Percentiles rank a stretch among this genome's conserved stretches.
phyloP scores from a whole-genome alignment of 371 early-diverging fungal species.

The Mucor velutinosus region DNA sequence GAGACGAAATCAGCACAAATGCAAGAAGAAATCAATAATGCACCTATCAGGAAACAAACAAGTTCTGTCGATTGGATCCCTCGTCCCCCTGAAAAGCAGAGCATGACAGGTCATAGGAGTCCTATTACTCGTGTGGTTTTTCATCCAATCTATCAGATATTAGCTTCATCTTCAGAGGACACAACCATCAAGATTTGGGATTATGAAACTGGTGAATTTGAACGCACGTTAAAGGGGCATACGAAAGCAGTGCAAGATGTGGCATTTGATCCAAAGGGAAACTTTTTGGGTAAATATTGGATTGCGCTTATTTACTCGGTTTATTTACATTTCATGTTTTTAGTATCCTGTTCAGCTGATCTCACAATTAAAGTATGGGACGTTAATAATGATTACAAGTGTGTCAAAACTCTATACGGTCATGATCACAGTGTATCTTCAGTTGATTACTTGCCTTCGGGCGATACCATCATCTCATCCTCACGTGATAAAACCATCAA shows the following conservation, averaged over 20 bases:
- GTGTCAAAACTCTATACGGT: constrained; percentile 80
- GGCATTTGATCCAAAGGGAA: constrained; percentile 78
- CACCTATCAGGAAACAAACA: constrained; percentile 61
- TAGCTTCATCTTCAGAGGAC: constrained; percentile 89
- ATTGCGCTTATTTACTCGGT: background rate
- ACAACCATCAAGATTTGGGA: constrained; percentile 89
- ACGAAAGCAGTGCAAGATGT: constrained; percentile 88
- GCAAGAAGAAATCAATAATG: constrained; percentile 70
- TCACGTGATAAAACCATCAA: constrained; percentile 87
- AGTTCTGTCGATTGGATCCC: constrained; percentile 76
- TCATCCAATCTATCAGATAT: constrained; percentile 78
- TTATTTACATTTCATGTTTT: background rate
- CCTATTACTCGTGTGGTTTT: constrained; percentile 83
- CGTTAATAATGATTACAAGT: constrained; percentile 77
- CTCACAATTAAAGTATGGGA: constrained; percentile 90
- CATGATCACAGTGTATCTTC: constrained; percentile 90
- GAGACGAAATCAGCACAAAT: constrained; percentile 74
- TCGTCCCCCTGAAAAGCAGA: constrained; percentile 67
- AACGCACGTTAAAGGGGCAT: constrained; percentile 87
- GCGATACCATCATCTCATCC: constrained; percentile 77
- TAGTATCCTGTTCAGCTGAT: constrained; percentile 85
- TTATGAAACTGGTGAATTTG: constrained; percentile 85
- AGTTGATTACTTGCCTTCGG: constrained; percentile 66
- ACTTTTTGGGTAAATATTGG: constrained; percentile 54
- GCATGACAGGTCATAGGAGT: constrained; percentile 73